Conservation (phyloP, 73 alveolate genomes). For the Paraurostyla sp. region DNA sequence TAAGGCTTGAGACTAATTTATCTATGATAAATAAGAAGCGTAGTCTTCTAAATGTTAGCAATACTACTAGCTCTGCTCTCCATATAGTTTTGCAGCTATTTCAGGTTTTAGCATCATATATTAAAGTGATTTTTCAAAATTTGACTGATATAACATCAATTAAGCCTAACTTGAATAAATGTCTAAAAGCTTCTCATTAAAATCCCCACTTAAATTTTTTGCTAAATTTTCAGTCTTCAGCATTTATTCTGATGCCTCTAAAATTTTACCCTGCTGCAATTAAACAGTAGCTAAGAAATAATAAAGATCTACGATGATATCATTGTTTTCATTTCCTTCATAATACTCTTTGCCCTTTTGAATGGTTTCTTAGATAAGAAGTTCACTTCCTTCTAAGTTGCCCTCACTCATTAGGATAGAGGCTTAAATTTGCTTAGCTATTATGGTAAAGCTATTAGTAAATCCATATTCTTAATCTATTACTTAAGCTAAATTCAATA, state of each 20-base stretch:
- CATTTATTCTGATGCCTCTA: not conserved
- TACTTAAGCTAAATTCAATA: not conserved
- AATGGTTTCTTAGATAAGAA: not conserved
- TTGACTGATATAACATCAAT: not conserved
- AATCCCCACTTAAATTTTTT: slow-evolving; percentile 23
- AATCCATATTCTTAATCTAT: not conserved
- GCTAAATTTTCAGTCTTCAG: slow-evolving; percentile 12
- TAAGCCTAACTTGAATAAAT: not conserved
- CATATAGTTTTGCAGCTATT: slow-evolving; percentile 11
- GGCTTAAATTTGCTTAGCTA: not conserved
- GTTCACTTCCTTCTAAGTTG: not conserved
- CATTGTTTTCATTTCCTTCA: slow-evolving; percentile 27
- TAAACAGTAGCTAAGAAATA: not conserved
- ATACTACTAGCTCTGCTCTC: slow-evolving; percentile 21
- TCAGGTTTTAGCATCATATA: not conserved
- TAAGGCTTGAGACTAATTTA: not conserved
- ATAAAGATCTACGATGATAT: not conserved
- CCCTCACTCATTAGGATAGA: not conserved
- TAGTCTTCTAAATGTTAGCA: slow-evolving; percentile 25
- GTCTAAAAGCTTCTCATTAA: slow-evolving; percentile 22
- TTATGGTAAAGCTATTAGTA: not conserved
- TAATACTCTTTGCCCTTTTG: not conserved
- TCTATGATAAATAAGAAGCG: not conserved
- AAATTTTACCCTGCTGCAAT: not conserved
- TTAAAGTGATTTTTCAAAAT: not conserved